Base-by-base conservation (phyloP, 2,329 filamentous ascomycete species). In the Monilinia polystroma region DNA sequence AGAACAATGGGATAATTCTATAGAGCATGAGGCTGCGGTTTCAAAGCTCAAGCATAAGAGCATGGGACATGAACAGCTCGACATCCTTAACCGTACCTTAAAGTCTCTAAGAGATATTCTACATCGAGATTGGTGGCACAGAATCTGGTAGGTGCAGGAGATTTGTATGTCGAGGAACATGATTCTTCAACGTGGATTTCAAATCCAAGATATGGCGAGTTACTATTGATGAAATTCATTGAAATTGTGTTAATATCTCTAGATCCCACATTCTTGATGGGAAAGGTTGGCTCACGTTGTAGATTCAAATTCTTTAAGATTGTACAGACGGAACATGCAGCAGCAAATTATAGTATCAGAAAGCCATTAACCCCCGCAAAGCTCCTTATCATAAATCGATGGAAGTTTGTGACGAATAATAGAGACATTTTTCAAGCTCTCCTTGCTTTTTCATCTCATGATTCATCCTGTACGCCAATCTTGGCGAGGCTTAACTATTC, bases 141-240 rank as follows among this genome's bases (percentile, higher is more conserved):
- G 78, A 4, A 75, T 78, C 0, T 81, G 79, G 79, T 76, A 81
- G 1, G 75, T 81, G 0, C 79, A 81, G 67, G 80, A 81, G 67
- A 76, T 81, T 12, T 75, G 76, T 0, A 72, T 79, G 23, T 78
- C 79, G 0, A 69, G 67, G 35, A 68, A 69, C 3, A 76, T 76
- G 6, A 26, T 52, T 16, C 23, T 29, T n/a, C n/a, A 52, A 23
- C 0, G 45, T n/a, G 45, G 45, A 29, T 29, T 29, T 4, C 29
- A 29, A 3, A 29, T 29, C 4, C 29, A 29, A 29, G 29, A n/a
- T 4, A 20, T 49, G 20, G 20, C 20, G 20, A n/a, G 45, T n/a
- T 29, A 2, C 12, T 10, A 23, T 26, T 10, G 10, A 29, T 29
- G 49, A 52, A 26, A 52, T 52, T 52, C 16, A 3, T 14, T 26